Evolutionary conservation across 176 grass and related monocot species (phyloP).

Genomic region (Avena eriantha): DNA sequence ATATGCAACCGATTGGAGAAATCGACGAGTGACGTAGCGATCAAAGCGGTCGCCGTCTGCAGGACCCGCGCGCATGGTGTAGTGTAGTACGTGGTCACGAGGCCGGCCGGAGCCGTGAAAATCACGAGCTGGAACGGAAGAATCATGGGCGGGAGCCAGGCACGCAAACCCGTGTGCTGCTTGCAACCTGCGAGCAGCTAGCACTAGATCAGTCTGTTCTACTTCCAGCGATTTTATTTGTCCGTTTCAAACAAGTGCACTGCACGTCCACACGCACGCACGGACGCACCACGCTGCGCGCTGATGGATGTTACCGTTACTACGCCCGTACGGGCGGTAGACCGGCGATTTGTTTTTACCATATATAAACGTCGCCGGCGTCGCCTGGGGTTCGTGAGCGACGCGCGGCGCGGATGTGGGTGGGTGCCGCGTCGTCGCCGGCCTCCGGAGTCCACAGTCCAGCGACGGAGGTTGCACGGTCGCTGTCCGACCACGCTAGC

Average conservation of each 20-base stretch:
- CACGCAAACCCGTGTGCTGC: too few species aligned
- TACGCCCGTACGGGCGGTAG: too few species aligned
- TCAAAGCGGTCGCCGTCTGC: not conserved
- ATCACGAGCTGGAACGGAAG: not conserved
- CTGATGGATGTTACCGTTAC: slow-evolving; percentile 29
- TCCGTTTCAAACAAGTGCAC: not conserved
- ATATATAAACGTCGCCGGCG: not conserved
- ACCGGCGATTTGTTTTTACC: not conserved
- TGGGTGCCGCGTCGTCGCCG: slow-evolving; percentile 52
- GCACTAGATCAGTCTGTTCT: too few species aligned
- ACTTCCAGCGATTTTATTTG: too few species aligned
- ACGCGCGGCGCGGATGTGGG: slow-evolving; percentile 6
- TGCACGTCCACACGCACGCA: not conserved
- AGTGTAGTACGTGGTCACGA: not conserved
- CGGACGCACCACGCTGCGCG: too few species aligned
- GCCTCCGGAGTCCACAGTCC: not conserved
- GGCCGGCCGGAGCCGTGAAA: not conserved
- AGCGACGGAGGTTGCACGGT: slow-evolving; percentile 52
- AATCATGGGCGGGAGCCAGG: not conserved
- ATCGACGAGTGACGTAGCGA: not conserved
- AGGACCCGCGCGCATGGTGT: not conserved
- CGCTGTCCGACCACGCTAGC: slow-evolving; percentile 56
- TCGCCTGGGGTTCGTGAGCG: not conserved
- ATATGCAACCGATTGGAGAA: not conserved
- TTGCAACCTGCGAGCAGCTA: too few species aligned